phyloP scores from a whole-genome alignment of 306 rosid species.

The Bauhinia variegata region DNA sequence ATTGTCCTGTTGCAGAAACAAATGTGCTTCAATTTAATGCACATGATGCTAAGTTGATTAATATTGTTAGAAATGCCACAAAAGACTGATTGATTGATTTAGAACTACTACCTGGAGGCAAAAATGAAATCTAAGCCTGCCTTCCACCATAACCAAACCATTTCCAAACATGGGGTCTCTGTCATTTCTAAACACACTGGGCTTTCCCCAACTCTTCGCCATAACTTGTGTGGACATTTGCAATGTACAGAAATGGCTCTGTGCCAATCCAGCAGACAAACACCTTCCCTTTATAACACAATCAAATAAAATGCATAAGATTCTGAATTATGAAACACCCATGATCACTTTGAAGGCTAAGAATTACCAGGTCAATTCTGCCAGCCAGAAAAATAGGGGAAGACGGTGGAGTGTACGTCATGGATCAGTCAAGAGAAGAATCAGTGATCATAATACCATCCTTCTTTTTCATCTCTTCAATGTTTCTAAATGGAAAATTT shows the following conservation, averaged over 20 bases:
- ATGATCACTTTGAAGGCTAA: background rate
- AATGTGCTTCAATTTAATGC: too few species aligned
- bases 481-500: slow-evolving; percentile 75
- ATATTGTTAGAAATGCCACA: too few species aligned
- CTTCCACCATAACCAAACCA: slow-evolving; percentile 76
- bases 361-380: slow-evolving; percentile 65
- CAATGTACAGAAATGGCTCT: slow-evolving; percentile 78
- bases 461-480: slow-evolving; percentile 63
- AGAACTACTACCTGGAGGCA: too few species aligned
- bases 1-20: too few species aligned
- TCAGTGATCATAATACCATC: background rate
- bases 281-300: slow-evolving; percentile 57
- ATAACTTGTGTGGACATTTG: slow-evolving; percentile 60
- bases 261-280: slow-evolving; percentile 83
- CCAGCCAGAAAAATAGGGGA: slow-evolving; percentile 80
- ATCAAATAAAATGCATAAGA: background rate
- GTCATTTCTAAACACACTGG: slow-evolving; percentile 64
- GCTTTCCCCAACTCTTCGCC: slow-evolving; percentile 86
- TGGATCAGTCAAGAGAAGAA: slow-evolving; percentile 38
- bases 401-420: slow-evolving; percentile 67
- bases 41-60: too few species aligned
- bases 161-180: slow-evolving; percentile 80
- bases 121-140: too few species aligned
- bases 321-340: too few species aligned
- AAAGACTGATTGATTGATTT: too few species aligned